Conservation (phyloP, 306 rosid genomes). For the Rosa persica region DNA sequence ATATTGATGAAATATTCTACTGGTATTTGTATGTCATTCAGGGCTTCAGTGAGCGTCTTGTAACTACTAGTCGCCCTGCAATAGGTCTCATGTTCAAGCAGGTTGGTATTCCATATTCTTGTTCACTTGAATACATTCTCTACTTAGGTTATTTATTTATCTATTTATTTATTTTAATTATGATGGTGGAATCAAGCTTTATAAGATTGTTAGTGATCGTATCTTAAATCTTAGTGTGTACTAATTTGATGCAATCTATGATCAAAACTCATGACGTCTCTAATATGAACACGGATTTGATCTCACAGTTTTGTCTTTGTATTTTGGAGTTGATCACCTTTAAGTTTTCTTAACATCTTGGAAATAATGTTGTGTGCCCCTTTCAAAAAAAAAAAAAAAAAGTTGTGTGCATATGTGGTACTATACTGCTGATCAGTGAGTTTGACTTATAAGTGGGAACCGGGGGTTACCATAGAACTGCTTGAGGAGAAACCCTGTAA, state of each 20-base stretch:
- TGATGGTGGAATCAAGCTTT: not conserved
- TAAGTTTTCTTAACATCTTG: not conserved
- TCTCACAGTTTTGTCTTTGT: not conserved
- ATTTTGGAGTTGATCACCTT: not conserved
- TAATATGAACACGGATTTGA: not conserved
- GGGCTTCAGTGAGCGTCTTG: slow-evolving; percentile 99
- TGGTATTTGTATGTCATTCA: slow-evolving; percentile 34
- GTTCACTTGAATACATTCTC: not conserved
- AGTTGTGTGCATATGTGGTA: not conserved
- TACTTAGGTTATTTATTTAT: not conserved
- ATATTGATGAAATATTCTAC: not conserved
- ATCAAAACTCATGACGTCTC: not conserved
- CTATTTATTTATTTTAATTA: not conserved
- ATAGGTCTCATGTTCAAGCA: slow-evolving; percentile 94
- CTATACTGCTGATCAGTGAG: not conserved
- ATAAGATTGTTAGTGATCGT: not conserved
- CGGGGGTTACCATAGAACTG: slow-evolving; percentile 2
- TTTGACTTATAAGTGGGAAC: slow-evolving; percentile 2
- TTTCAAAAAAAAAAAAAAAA: too few species aligned
- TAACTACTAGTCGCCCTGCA: slow-evolving; percentile 91
- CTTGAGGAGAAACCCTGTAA: not conserved
- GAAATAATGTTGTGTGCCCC: not conserved
- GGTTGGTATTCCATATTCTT: slow-evolving; percentile 42
- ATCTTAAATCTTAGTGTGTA: not conserved
- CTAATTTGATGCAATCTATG: slow-evolving; percentile 6